Conservation (phyloP, 2,329 filamentous ascomycete genomes). For the Cadophora sp. region DNA sequence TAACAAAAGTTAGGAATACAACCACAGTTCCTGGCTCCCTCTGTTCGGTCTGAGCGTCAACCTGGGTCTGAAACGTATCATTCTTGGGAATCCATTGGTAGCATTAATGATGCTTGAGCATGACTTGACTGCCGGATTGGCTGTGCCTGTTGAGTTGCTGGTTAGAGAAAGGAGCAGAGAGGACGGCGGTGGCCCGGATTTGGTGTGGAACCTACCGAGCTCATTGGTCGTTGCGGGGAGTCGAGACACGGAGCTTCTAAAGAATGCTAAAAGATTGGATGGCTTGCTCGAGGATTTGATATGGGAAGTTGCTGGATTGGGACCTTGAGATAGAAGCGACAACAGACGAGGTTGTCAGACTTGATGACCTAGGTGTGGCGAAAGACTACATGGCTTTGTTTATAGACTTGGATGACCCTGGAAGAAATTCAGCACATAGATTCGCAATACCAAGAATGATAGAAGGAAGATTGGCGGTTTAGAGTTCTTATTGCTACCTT, state of each 20-base stretch:
- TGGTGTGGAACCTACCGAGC: slow-evolving; percentile 31
- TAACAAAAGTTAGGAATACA: slow-evolving; percentile 27
- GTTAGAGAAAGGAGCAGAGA: slow-evolving; percentile 24
- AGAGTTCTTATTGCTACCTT: not conserved
- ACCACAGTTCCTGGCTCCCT: slow-evolving; percentile 33
- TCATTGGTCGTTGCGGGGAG: slow-evolving; percentile 21
- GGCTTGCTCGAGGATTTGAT: slow-evolving; percentile 25
- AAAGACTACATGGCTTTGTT: not conserved
- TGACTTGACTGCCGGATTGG: slow-evolving; percentile 28
- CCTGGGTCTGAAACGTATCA: slow-evolving; percentile 28
- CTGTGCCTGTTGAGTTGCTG: slow-evolving; percentile 33
- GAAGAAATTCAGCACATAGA: not conserved
- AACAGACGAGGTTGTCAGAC: not conserved
- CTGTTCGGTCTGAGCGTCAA: slow-evolving; percentile 22
- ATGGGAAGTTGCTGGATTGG: slow-evolving; percentile 4
- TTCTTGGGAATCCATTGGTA: slow-evolving; percentile 35
- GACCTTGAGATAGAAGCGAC: not conserved
- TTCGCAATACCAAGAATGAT: not conserved
- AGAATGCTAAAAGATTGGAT: slow-evolving; percentile 20
- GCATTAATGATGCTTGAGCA: slow-evolving; percentile 33
- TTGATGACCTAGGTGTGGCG: not conserved
- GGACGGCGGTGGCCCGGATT: slow-evolving; percentile 27
- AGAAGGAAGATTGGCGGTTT: not conserved
- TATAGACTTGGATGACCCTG: not conserved
- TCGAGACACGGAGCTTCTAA: slow-evolving; percentile 12